A percentile compares a stretch with the other conserved stretches of the same genome.
These are phyloP conservation scores for Aspergillus spinulosporus DNA, from an alignment of 2,329 filamentous ascomycete species.

Conservation along the genomic window DNA sequence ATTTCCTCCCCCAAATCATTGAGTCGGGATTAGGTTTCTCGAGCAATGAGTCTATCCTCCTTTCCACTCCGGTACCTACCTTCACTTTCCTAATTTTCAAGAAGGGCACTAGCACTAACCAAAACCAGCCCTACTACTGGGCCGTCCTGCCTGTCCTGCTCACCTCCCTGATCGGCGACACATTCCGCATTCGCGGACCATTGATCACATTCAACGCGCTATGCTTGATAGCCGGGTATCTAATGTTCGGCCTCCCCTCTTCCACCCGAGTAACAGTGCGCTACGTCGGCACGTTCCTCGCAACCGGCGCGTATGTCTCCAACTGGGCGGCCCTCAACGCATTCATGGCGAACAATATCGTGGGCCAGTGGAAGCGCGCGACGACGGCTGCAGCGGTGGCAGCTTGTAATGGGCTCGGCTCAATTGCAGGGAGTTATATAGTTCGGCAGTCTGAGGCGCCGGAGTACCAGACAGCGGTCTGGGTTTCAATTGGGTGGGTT, in stretches of 20 bases:
- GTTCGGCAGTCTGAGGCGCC: slow-evolving; percentile 63
- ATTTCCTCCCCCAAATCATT: slow-evolving; percentile 64
- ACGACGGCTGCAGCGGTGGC: slow-evolving; percentile 62
- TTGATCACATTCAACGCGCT: slow-evolving; percentile 67
- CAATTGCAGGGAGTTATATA: slow-evolving; percentile 67
- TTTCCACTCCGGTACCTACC: slow-evolving; percentile 56
- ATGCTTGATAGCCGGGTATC: slow-evolving; percentile 63
- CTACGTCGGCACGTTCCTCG: slow-evolving; percentile 65
- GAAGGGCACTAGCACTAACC: neutral
- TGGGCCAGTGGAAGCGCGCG: slow-evolving; percentile 65
- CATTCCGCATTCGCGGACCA: slow-evolving; percentile 59
- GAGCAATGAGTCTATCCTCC: slow-evolving; percentile 57
- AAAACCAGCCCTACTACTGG: slow-evolving; percentile 61
- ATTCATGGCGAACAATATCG: slow-evolving; percentile 64
- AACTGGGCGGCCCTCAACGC: slow-evolving; percentile 69
- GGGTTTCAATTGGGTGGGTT: slow-evolving; percentile 61
- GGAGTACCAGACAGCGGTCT: slow-evolving; percentile 64
- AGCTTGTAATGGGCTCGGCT: slow-evolving; percentile 63
- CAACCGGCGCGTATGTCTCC: slow-evolving; percentile 66
- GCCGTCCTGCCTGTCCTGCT: slow-evolving; percentile 64
- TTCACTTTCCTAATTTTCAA: neutral
- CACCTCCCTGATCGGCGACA: slow-evolving; percentile 64
- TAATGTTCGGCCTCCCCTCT: slow-evolving; percentile 62
- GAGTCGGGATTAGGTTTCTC: slow-evolving; percentile 57
- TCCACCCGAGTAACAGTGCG: slow-evolving; percentile 58